These are phyloP conservation scores for Tetrahymena elliotti DNA, from an alignment of 73 alveolate genomes.

Conservation along the genomic window DNA sequence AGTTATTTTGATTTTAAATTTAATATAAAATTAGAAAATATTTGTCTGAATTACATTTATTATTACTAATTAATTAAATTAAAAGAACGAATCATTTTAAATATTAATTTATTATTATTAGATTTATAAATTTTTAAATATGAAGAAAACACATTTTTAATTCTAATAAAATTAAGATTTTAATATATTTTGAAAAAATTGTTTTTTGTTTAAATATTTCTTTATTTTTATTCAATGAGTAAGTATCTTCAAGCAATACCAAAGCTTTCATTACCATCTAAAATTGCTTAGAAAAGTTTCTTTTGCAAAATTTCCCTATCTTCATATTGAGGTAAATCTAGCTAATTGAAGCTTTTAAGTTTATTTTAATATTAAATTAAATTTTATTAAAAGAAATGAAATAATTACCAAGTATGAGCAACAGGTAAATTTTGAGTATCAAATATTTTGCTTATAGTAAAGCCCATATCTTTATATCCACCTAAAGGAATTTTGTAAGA, in stretches of 20 bases:
- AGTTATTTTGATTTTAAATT: too few species aligned
- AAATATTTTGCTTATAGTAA: slow-evolving; percentile 19
- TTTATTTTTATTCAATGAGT: background rate
- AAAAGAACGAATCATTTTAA: too few species aligned
- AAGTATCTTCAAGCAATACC: background rate
- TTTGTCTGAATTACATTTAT: too few species aligned
- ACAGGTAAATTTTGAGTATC: slow-evolving; percentile 1
- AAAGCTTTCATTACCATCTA: background rate
- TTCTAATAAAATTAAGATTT: too few species aligned
- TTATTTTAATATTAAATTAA: background rate
- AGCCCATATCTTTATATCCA: slow-evolving; percentile 36
- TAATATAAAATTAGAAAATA: too few species aligned
- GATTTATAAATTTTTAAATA: too few species aligned
- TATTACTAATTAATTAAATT: too few species aligned
- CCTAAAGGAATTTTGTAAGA: slow-evolving; percentile 23
- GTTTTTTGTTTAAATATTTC: background rate
- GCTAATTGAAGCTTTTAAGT: background rate
- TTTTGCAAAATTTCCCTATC: background rate
- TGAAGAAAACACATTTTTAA: too few species aligned
- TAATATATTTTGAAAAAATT: background rate
- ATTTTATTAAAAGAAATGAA: background rate
- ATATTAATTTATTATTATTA: too few species aligned
- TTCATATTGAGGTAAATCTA: background rate
- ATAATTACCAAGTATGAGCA: background rate
- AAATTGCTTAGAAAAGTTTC: background rate